These are phyloP conservation scores for Rhypophila decipiens DNA, from an alignment of 495 filamentous ascomycete genomes.

Conservation along the genomic window DNA sequence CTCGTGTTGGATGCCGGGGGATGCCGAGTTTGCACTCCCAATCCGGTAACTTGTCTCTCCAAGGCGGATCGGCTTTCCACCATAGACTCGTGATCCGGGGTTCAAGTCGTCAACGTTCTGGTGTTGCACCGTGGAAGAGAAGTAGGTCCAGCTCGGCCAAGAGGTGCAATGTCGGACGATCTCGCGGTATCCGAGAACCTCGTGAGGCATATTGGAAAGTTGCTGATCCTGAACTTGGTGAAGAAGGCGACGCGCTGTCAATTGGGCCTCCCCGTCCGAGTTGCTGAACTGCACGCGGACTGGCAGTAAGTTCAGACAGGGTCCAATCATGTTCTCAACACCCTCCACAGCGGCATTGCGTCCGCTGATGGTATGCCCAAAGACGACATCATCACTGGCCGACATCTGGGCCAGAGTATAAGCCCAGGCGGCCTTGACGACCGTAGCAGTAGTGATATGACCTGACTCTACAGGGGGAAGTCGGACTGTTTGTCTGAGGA, in stretches of 20 bases:
- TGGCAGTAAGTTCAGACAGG: slow-evolving; percentile 55
- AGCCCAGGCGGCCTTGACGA: slow-evolving; percentile 54
- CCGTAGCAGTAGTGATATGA: slow-evolving; percentile 45
- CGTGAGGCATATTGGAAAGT: slow-evolving; percentile 36
- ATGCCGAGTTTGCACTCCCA: slow-evolving; percentile 9
- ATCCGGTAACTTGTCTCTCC: slow-evolving; percentile 10
- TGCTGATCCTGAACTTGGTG: slow-evolving; percentile 53
- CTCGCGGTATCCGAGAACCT: slow-evolving; percentile 51
- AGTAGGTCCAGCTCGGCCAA: slow-evolving; percentile 41
- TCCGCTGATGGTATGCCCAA: slow-evolving; percentile 49
- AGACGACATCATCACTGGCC: slow-evolving; percentile 41
- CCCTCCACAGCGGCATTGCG: slow-evolving; percentile 49
- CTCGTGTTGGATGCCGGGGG: no score
- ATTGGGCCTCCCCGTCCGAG: neutral
- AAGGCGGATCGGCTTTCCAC: no score
- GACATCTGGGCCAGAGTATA: slow-evolving; percentile 44
- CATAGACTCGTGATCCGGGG: no score
- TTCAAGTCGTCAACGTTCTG: slow-evolving; percentile 19
- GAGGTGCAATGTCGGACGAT: slow-evolving; percentile 54
- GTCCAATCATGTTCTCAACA: slow-evolving; percentile 40
- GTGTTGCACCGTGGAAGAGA: slow-evolving; percentile 20
- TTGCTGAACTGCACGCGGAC: slow-evolving; percentile 45
- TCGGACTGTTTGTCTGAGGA: slow-evolving; percentile 10
- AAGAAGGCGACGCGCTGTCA: slow-evolving; percentile 40
- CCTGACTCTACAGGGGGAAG: slow-evolving; percentile 12